phyloP scores from a whole-genome alignment of 371 early-diverging fungal species.

The Rhizomucor miehei region DNA sequence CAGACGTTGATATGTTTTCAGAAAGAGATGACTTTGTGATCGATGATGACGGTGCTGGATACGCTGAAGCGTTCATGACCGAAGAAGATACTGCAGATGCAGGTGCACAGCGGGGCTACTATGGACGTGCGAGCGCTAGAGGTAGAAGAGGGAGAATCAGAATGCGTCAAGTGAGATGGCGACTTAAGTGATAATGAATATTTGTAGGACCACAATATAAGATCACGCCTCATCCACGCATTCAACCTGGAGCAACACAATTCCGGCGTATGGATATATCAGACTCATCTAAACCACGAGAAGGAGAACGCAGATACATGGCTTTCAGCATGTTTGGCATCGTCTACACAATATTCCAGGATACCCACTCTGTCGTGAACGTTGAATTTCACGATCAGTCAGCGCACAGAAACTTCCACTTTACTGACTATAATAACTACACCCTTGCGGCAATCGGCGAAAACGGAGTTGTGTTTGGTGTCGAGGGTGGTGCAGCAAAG shows the following conservation, averaged over 20 bases:
- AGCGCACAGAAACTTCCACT: conserved; percentile 71
- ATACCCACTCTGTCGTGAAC: conserved; percentile 68
- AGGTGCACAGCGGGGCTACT: not conserved
- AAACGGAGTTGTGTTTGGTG: conserved; percentile 78
- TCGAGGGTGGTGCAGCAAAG: conserved; percentile 28
- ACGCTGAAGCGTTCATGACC: conserved; percentile 30
- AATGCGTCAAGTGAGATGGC: too few species aligned
- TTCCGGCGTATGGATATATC: conserved; percentile 23
- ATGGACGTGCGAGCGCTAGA: not conserved
- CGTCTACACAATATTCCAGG: conserved; percentile 72
- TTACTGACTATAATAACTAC: conserved; percentile 74
- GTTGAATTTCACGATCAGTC: conserved; percentile 88
- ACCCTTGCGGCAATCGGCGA: conserved; percentile 70
- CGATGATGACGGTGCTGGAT: conserved; percentile 84
- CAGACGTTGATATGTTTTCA: conserved; percentile 20
- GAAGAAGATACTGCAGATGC: not conserved
- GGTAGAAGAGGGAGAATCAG: too few species aligned
- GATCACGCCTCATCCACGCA: conserved; percentile 16
- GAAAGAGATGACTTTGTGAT: conserved; percentile 30
- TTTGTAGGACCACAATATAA: too few species aligned
- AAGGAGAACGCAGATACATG: conserved; percentile 65
- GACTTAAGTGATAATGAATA: too few species aligned
- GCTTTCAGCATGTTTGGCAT: conserved; percentile 83
- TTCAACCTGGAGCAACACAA: conserved; percentile 61
- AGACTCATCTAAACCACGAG: conserved; percentile 35